These are phyloP conservation scores for Paraphoma sp. DNA, from an alignment of 2,329 filamentous ascomycete species.

Conservation along the genomic window DNA sequence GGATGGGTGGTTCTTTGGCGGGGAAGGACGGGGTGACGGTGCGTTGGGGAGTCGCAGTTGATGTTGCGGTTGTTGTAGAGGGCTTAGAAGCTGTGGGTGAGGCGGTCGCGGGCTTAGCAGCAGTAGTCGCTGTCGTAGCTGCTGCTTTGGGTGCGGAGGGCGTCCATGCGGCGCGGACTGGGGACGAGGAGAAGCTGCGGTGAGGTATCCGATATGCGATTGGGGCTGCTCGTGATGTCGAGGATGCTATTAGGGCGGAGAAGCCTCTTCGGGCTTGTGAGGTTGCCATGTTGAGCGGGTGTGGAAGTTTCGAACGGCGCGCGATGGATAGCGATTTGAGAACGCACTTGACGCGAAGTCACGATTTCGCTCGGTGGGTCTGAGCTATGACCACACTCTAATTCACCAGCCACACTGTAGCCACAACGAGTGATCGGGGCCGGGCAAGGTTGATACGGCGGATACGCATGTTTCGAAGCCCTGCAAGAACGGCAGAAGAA, in stretches of 20 bases:
- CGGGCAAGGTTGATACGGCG: too few relatives aligned
- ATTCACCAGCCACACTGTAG: too few relatives aligned
- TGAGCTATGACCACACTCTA: too few relatives aligned
- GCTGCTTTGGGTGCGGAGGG: slow-evolving; percentile 29
- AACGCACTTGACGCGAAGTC: slow-evolving; percentile 18
- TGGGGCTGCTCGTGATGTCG: slow-evolving; percentile 21
- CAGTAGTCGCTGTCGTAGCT: slow-evolving; percentile 11
- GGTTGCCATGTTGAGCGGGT: slow-evolving; percentile 24
- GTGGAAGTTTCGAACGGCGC: neutral
- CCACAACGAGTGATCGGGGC: too few relatives aligned
- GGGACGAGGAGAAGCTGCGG: slow-evolving; percentile 31
- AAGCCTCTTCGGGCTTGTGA: slow-evolving; percentile 26
- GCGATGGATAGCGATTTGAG: neutral
- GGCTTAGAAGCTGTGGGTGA: neutral
- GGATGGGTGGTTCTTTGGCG: slow-evolving; percentile 42
- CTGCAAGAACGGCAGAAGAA: too few relatives aligned
- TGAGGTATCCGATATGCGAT: slow-evolving; percentile 19
- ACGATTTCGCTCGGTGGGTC: slow-evolving; percentile 1
- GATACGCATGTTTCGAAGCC: too few relatives aligned
- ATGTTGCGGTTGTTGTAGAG: slow-evolving; percentile 15
- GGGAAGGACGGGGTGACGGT: slow-evolving; percentile 36
- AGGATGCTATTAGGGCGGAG: slow-evolving; percentile 21
- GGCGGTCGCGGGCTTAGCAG: slow-evolving; percentile 15
- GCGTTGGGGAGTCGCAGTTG: slow-evolving; percentile 18
- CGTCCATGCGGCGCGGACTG: slow-evolving; percentile 30